Evolutionary conservation across 108 stramenopile species (phyloP).

Genomic region (Conticribra guillardii): DNA sequence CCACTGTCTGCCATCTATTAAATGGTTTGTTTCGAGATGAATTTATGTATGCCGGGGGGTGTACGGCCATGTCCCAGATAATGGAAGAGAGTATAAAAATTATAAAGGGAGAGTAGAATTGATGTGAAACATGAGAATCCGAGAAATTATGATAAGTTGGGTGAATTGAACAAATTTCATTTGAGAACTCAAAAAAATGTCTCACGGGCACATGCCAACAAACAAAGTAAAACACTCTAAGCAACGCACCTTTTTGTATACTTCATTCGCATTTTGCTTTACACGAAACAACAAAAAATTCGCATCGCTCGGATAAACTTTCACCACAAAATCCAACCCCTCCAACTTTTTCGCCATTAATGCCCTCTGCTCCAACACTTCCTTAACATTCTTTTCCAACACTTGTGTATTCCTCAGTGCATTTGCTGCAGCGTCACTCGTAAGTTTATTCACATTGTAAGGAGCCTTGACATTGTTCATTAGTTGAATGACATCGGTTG

Average conservation of each 20-base stretch:
- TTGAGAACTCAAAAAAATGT: not conserved
- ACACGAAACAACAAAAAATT: conserved; percentile 92
- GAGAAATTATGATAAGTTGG: no score
- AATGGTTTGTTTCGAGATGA: not conserved
- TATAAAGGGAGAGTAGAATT: no score
- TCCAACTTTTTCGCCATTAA: conserved; percentile 61
- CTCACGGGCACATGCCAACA: no score
- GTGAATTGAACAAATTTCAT: no score
- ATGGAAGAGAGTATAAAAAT: no score
- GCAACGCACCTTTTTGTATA: conserved; percentile 74
- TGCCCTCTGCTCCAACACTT: conserved; percentile 65
- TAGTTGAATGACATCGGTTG: conserved; percentile 86
- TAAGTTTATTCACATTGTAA: conserved; percentile 93
- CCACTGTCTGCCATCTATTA: conserved; percentile 87
- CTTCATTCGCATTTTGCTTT: conserved; percentile 67
- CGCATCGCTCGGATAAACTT: conserved; percentile 84
- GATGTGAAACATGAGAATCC: no score
- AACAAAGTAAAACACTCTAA: not conserved
- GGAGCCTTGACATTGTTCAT: conserved; percentile 98
- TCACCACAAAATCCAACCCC: conserved; percentile 72
- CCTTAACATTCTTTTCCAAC: conserved; percentile 69
- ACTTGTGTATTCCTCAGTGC: conserved; percentile 65
- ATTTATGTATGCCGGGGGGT: no score
- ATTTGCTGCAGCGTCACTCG: conserved; percentile 82
- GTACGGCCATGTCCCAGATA: no score